phyloP scores from a whole-genome alignment of 257 asterid species.

The Vinca minor region DNA sequence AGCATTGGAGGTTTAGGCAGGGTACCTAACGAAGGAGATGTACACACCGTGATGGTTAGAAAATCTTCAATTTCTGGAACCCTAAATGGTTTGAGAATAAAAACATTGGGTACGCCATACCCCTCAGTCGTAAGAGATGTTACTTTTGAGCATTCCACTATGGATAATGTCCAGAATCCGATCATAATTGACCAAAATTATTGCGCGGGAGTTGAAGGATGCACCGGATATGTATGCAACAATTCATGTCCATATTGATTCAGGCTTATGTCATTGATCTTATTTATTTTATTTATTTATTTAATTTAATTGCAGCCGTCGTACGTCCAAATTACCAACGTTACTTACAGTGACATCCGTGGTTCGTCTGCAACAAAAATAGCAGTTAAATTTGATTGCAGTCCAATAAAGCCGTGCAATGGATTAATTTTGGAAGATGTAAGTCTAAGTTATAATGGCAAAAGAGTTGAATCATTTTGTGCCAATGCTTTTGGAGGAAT shows the following conservation, averaged over 20 bases:
- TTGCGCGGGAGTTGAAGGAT: neutral
- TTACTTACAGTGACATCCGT: constrained; percentile 27
- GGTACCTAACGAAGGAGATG: constrained; percentile 35
- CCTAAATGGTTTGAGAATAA: no score
- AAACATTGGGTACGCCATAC: no score
- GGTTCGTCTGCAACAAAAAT: constrained; percentile 9
- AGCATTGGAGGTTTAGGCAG: constrained; percentile 56
- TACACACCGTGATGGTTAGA: constrained; percentile 36
- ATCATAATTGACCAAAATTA: constrained; percentile 6
- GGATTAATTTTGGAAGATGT: neutral
- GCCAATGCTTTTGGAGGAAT: neutral
- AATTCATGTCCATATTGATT: no score
- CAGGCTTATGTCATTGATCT: no score
- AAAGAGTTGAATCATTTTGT: neutral
- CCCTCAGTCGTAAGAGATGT: no score
- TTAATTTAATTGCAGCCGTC: neutral
- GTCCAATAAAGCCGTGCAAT: neutral
- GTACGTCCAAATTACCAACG: constrained; percentile 16
- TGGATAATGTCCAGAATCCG: neutral
- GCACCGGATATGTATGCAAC: neutral
- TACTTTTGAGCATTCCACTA: no score
- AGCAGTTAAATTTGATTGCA: constrained; percentile 4
- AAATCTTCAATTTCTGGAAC: neutral
- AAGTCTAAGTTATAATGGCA: neutral
- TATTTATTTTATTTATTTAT: no score